Base-by-base conservation (phyloP, 371 early-diverging fungal genomes). In the Gilbertella persicaria region DNA sequence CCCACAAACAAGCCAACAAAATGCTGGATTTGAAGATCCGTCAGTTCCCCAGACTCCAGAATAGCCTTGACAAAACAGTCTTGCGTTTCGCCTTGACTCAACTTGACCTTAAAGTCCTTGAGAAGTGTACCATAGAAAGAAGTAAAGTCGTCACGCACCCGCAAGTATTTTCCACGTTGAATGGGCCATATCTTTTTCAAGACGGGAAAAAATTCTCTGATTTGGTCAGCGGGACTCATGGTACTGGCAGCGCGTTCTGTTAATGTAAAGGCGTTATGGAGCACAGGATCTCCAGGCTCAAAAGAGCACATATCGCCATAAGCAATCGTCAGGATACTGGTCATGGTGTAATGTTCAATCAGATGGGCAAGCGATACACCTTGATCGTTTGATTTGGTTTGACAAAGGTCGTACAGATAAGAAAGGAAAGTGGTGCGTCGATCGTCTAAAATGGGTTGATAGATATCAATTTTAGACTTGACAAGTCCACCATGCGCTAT, bases 321-420 rank as follows among this genome's bases (percentile, higher is more conserved):
- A 0, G 64, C 63, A 35, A 79, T 71, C 1, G 69, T 54, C 12
- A 79, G 50, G 5, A 79, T 69, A 14, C 50, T 60, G 8, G 75
- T 71, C 71, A 79, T 67, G 13, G 75, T 65, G 40, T 69, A 79
- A 20, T 75, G 69, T 14, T 75, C 71, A 43, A 75, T 48, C n/a
- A 63, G 30, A 4, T 54, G 26, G 5, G 54, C 58, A 1, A 70
- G 45, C 3, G 16, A 16, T 12, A 69, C 45, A 5, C 55, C 61
- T 40, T 45, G 3, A n/a, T 30, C 20, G 24, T 47, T 45, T 13
- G 41, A 43, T 5, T 40, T 40, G 0, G 38, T 29, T 19, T 49
- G 35, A 8, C 49, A 45, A 12, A 56, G 45, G 3, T 55, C 14
- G n/a, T 45, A 55, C n/a, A 72, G 23, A 16, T 54, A 36, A 14